Evolutionary conservation across 768 basidiomycete genomes (phyloP), one percentile per base, ranked within the genome.

Genomic region (Chalciporus piperatus): DNA sequence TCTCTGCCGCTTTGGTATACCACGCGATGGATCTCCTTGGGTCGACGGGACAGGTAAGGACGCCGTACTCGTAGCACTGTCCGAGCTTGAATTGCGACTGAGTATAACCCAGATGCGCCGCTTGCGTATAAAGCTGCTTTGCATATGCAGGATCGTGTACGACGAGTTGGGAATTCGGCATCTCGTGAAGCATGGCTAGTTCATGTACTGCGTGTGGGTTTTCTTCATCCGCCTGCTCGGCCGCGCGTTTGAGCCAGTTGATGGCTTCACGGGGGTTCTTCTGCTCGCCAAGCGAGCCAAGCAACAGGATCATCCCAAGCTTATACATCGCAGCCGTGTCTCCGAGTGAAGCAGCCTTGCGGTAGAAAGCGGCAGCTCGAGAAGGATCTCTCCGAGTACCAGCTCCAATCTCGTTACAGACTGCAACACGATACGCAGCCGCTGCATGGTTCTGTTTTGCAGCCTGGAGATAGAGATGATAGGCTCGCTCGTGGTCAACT

Each of bases 291-390:
- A 98, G 77, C 14, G 83, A 71, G 11, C 95, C 96, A 32, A 90
- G 82, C 19, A 98, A 77, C 27, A 97, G 78, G 56, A 98, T 89
- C 87, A 97, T 95, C n/a, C 94, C 94, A n/a, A 99, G 83, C 70
- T 98, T 98, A 76, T 97, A 98, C 97, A 98, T 99, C 3, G 94
- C 97, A 23, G 96, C 85, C 0, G 96, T 98, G 68, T 98, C 97
- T 17, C 95, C 95, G 32, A 98, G 74, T 1, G 93, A 93, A 9
- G 94, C 94, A 4, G 97, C 92, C 69, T 98, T 98, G 54, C 95
- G 85, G 72, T 98, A 98, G 66, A 99, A 98, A 5, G 93, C 87
- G 23, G 93, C 86, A 8, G 97, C 97, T 41, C 97, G 82, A 19
- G 84, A 77, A 0, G 85, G 85, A 63, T 98, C 96, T 60, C 85